phyloP scores from a whole-genome alignment of 371 early-diverging fungal genomes.

The Saksenaea oblongispora region DNA sequence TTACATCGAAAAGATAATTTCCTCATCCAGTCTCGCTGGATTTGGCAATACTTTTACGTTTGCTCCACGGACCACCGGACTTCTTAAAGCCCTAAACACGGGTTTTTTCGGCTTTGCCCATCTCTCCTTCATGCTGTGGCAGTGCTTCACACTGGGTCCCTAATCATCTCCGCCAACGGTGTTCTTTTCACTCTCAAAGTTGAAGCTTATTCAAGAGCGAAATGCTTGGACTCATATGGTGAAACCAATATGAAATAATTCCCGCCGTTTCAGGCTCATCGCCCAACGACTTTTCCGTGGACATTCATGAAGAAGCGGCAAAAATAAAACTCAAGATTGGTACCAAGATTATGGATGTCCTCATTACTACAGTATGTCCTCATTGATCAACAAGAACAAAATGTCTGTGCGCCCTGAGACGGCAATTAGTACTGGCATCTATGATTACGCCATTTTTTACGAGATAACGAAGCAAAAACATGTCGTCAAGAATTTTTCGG shows the following conservation, averaged over 20 bases:
- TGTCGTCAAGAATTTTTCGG: too few species aligned
- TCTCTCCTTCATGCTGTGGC: slow-evolving; percentile 1
- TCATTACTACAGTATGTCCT: too few species aligned
- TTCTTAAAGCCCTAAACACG: neutral
- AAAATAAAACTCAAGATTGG: slow-evolving; percentile 12
- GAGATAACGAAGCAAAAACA: too few species aligned
- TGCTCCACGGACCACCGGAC: neutral
- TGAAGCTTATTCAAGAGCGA: neutral
- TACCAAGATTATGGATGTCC: slow-evolving; percentile 1
- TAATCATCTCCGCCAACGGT: neutral
- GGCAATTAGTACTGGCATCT: too few species aligned
- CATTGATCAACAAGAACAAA: too few species aligned
- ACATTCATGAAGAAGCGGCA: neutral
- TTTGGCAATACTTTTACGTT: too few species aligned
- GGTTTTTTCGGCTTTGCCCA: neutral
- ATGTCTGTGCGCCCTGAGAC: too few species aligned
- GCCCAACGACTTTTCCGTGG: neutral
- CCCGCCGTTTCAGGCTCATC: neutral
- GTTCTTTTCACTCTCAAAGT: neutral
- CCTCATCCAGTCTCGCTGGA: too few species aligned
- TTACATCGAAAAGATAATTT: too few species aligned
- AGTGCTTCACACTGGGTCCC: slow-evolving; percentile 2
- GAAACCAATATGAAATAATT: neutral
- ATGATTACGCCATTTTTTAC: too few species aligned
- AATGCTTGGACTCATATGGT: neutral